Percentiles rank a stretch among this genome's conserved stretches.
These are phyloP conservation scores for Ogataea hybrid DNA, from an alignment of 1,139 yeast genomes.

Conservation along the genomic window DNA sequence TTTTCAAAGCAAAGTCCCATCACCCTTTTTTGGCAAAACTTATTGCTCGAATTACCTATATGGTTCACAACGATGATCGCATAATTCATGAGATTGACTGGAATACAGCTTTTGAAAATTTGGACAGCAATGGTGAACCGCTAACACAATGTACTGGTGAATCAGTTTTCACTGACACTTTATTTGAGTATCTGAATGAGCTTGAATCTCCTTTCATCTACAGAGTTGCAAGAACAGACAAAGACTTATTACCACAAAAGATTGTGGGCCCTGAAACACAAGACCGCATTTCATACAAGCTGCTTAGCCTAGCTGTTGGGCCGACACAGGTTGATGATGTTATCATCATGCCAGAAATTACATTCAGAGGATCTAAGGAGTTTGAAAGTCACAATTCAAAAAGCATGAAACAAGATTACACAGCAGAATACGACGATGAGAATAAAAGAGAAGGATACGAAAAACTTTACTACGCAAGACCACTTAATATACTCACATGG, in stretches of 20 bases:
- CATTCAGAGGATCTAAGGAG: constrained; percentile 24
- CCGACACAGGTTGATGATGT: constrained; percentile 79
- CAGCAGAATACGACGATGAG: constrained; percentile 26
- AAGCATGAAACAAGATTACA: constrained; percentile 5
- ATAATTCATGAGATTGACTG: constrained; percentile 40
- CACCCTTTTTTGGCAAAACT: constrained; percentile 32
- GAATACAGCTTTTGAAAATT: constrained; percentile 51
- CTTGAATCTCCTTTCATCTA: constrained; percentile 57
- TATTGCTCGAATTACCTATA: constrained; percentile 29
- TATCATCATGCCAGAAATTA: constrained; percentile 45
- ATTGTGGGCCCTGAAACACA: constrained; percentile 28
- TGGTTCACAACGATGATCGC: constrained; percentile 28
- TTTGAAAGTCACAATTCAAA: constrained; percentile 8
- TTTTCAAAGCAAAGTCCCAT: constrained; percentile 37
- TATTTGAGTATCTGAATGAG: constrained; percentile 63
- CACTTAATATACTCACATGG: constrained; percentile 28
- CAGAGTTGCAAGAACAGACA: constrained; percentile 56
- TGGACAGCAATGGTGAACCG: constrained; percentile 47
- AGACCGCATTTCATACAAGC: constrained; percentile 43
- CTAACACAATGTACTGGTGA: constrained; percentile 75
- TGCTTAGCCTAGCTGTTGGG: constrained; percentile 64
- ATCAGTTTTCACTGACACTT: constrained; percentile 72
- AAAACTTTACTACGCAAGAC: constrained; percentile 27
- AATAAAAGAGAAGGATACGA: constrained; percentile 22
- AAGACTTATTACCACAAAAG: constrained; percentile 20